Evolutionary conservation across 768 basidiomycete genomes (phyloP), one percentile per base, ranked within the genome.

Genomic region (Psilocybe subaeruginosa): DNA sequence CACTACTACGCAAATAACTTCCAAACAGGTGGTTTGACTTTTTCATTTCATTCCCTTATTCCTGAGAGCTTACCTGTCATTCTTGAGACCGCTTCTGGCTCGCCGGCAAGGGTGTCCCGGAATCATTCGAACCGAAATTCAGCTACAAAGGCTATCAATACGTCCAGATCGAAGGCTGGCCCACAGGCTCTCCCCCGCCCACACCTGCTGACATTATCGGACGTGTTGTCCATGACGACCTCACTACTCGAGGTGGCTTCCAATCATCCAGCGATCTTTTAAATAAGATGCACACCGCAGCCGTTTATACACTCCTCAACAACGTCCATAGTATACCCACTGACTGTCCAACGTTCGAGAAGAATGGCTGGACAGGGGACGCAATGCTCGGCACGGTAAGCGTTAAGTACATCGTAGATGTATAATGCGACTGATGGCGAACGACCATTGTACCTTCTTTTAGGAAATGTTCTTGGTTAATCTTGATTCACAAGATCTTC

Each of bases 331-430:
- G 60, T 23, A 61, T 61, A 27, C 60, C 60, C 4, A 56, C 54
- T 23, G 71, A 72, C 49, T 72, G 73, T 52, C 73, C 71, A 0
- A 70, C 69, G 17, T 72, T 69, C 46, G 73, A 74, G 67, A 74
- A 74, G 61, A 74, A 74, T 56, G 73, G 73, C 1, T 74, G 73
- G 73, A 67, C 72, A 0, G 73, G 73, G 2, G 73, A 74, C 31
- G 73, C 71, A 9, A 68, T 68, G 71, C 60, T 74, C 9, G 61
- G 70, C 5, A 66, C 71, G n/a, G 72, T 73, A 39, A 16, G 69
- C 65, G 29, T 46, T 29, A n/a, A 14, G 8, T 47, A 16, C 27
- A 29, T 1, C 4, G 41, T 29, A 14, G 17, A 1, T 8, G 11
- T 19, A 50, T 17, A 7, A 48, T 27, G 17, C 9, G 3, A 1